A percentile compares a stretch with the other conserved stretches of the same genome.
These are phyloP conservation scores for Daldinia concentrica DNA, from an alignment of 495 filamentous ascomycete genomes.

Conservation along the genomic window DNA sequence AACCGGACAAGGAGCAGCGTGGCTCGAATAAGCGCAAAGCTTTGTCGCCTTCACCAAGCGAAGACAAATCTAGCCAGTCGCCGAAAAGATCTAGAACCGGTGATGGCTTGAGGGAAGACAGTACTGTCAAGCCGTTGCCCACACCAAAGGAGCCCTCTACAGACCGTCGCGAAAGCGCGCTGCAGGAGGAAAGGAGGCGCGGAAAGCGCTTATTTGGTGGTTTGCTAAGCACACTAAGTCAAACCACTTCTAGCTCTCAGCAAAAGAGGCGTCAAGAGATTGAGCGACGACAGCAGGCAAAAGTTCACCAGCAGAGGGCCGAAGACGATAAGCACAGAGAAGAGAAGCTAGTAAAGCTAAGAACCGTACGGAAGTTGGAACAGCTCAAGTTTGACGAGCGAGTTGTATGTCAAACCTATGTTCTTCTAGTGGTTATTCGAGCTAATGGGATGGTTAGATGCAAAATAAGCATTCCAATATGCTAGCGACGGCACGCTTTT, in stretches of 20 bases:
- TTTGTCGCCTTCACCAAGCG: constrained; percentile 25
- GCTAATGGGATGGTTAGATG: constrained; percentile 69
- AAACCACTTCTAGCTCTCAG: constrained; percentile 70
- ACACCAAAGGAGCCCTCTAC: constrained; percentile 45
- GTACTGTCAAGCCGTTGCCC: constrained; percentile 40
- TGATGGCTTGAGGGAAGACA: constrained; percentile 40
- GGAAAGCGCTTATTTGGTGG: constrained; percentile 91
- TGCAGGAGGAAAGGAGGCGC: constrained; percentile 82
- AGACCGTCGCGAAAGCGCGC: constrained; percentile 58
- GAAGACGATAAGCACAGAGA: constrained; percentile 72
- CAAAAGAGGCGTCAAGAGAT: constrained; percentile 86
- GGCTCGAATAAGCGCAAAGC: constrained; percentile 43
- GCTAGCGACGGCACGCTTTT: constrained; percentile 74
- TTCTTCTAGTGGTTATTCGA: background rate
- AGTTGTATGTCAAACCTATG: constrained; percentile 64
- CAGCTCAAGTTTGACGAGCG: constrained; percentile 81
- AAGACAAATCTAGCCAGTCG: constrained; percentile 31
- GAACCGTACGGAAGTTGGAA: constrained; percentile 67
- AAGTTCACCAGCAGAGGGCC: constrained; percentile 74
- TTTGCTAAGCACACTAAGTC: constrained; percentile 85
- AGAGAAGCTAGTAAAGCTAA: constrained; percentile 68
- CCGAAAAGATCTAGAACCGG: constrained; percentile 45
- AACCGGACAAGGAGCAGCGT: constrained; percentile 17
- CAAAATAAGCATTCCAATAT: constrained; percentile 76
- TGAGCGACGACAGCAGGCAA: constrained; percentile 87